Conservation (phyloP, 1,139 yeast genomes). For the Schizosaccharomyces versatilis region DNA sequence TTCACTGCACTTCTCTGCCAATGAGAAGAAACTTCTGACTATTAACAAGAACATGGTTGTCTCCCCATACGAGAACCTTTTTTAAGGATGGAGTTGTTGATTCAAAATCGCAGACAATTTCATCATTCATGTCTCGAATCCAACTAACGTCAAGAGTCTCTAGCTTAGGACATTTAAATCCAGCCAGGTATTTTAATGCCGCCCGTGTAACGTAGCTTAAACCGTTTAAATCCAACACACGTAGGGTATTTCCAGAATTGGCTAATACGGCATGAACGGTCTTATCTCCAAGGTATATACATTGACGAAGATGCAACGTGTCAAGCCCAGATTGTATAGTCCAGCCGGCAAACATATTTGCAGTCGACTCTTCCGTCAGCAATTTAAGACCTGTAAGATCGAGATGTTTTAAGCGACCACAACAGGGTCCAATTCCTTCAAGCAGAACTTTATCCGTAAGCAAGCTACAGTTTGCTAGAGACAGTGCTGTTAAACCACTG, state of each 20-base stretch:
- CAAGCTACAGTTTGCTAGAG: constrained; percentile 25
- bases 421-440: constrained; percentile 35
- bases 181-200: constrained; percentile 25
- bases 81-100: constrained; percentile 3
- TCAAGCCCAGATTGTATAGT: constrained; percentile 36
- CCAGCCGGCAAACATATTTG: constrained; percentile 33
- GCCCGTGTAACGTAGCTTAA: constrained; percentile 33
- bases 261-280: constrained; percentile 37
- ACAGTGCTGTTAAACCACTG: constrained; percentile 33
- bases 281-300: constrained; percentile 39
- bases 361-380: constrained; percentile 52
- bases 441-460: constrained; percentile 51
- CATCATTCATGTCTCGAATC: constrained; percentile 8
- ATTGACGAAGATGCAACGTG: constrained; percentile 41
- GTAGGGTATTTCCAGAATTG: constrained; percentile 46
- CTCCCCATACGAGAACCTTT: constrained; percentile 9
- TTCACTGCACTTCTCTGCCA: constrained; percentile 1
- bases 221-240: constrained; percentile 52
- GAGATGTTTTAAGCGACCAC: constrained; percentile 36
- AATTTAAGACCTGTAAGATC: constrained; percentile 50
- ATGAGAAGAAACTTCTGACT: not conserved
- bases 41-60: constrained; percentile 3
- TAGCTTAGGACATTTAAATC: constrained; percentile 2
- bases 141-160: constrained; percentile 8
- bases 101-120: constrained; percentile 5